phyloP scores from a whole-genome alignment of 2,329 filamentous ascomycete species.

The Grosmannia serpens region DNA sequence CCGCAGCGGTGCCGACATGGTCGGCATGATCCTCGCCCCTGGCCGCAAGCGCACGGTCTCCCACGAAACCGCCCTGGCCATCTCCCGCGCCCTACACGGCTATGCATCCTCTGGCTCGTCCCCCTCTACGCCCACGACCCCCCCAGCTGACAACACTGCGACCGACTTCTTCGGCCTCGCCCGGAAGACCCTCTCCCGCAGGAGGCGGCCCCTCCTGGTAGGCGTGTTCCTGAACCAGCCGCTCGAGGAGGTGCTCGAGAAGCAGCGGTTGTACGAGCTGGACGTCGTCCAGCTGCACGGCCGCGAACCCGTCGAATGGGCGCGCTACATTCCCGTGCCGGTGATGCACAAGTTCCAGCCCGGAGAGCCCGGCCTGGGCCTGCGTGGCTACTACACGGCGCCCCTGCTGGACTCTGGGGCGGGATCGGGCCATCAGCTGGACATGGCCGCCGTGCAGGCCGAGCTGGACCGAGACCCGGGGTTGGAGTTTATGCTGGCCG shows the following conservation, averaged over 20 bases:
- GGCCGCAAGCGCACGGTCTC: slow-evolving; percentile 70
- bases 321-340: slow-evolving; percentile 76
- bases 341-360: slow-evolving; percentile 81
- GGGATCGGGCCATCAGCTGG: slow-evolving; percentile 70
- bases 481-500: slow-evolving; percentile 71
- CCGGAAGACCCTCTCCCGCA: slow-evolving; percentile 21
- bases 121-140: slow-evolving; percentile 10
- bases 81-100: slow-evolving; percentile 65
- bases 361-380: slow-evolving; percentile 56
- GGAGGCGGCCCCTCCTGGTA: slow-evolving; percentile 53
- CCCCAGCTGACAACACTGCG: slow-evolving; percentile 21
- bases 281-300: slow-evolving; percentile 93
- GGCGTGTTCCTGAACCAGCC: slow-evolving; percentile 93
- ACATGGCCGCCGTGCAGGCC: slow-evolving; percentile 56
- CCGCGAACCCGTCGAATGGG: slow-evolving; percentile 86
- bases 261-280: slow-evolving; percentile 64
- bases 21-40: slow-evolving; percentile 85
- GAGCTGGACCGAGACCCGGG: slow-evolving; percentile 56
- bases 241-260: slow-evolving; percentile 66
- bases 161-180: slow-evolving; percentile 55
- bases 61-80: slow-evolving; percentile 65
- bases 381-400: slow-evolving; percentile 70
- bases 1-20: slow-evolving; percentile 77
- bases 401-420: slow-evolving; percentile 79
- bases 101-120: slow-evolving; percentile 21